Base-by-base conservation (phyloP, 1,139 yeast species). In the Zygotorulaspora mrakii region DNA sequence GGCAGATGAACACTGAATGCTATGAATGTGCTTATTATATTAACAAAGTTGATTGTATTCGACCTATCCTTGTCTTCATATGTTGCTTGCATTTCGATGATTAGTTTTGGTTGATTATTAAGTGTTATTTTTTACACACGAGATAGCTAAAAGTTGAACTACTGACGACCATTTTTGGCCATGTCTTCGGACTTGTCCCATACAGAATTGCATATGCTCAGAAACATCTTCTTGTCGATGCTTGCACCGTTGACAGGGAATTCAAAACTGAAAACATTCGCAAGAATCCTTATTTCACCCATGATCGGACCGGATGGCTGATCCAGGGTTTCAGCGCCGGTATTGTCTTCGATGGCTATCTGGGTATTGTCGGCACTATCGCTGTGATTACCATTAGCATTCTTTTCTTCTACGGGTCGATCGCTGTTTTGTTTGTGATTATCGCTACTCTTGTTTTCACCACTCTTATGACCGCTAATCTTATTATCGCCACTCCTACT, bases 121-220 rank as follows among this genome's bases (percentile, higher is more conserved):
- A n/a, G n/a, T n/a, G n/a, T n/a, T n/a, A n/a, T n/a, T n/a, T n/a
- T n/a, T n/a, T n/a, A n/a, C n/a, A n/a, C n/a, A n/a, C n/a, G n/a
- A n/a, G n/a, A n/a, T n/a, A n/a, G n/a, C n/a, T n/a, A n/a, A n/a
- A n/a, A n/a, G n/a, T n/a, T n/a, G n/a, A n/a, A 25, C 14, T 12
- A 13, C 26, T 21, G 18, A 8, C 34, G 22, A 17, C 16, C 20
- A 12, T 21, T 26, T 17, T 39, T 28, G 12, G 31, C 26, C 13
- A 52, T 35, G 20, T 43, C 47, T 12, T 42, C 41, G 3, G 57
- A 43, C 23, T 59, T 65, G 33, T 58, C 56, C 65, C 65, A 61
- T 5, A 59, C 53, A 41, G 61, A 59, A 40, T 57, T 60, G 43
- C 66, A 61, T 16, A 61, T 58, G 41, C 59, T 59, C 48, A 61